Evolutionary conservation across 192 early-diverging fungal genomes (phyloP).

Genomic region (Backusella luteola): DNA sequence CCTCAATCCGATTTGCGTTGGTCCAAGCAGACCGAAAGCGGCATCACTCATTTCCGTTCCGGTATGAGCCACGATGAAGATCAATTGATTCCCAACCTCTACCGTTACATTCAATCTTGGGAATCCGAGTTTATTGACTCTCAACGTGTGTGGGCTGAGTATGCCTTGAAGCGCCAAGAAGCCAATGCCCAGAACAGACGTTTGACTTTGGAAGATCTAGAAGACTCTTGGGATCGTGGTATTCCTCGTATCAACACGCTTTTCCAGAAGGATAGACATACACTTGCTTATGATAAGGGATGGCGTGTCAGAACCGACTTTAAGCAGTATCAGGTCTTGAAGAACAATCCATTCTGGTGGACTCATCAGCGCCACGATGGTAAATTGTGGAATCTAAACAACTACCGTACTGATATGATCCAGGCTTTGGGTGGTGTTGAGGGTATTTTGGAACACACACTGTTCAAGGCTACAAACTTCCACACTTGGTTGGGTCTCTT

Average conservation of each 20-base stretch:
- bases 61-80: constrained; percentile 99
- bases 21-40: constrained; percentile 95
- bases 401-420: constrained; percentile 99
- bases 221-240: constrained; percentile 98
- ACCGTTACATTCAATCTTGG: constrained; percentile 98
- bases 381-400: constrained; percentile 77
- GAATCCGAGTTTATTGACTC: constrained; percentile 99
- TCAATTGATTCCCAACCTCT: constrained; percentile 95
- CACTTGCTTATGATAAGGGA: constrained; percentile 98
- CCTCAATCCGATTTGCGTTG: constrained; percentile 96
- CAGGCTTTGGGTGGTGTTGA: constrained; percentile 98
- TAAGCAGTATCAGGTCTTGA: constrained; percentile 96
- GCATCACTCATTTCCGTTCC: constrained; percentile 96
- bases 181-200: constrained; percentile 96
- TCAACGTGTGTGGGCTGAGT: constrained; percentile 99
- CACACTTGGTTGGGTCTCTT: constrained; percentile 98
- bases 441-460: constrained; percentile 96
- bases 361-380: constrained; percentile 59
- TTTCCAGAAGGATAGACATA: constrained; percentile 99
- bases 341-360: constrained; percentile 97
- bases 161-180: constrained; percentile 95
- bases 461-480: constrained; percentile 98
- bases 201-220: constrained; percentile 96
- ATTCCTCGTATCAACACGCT: constrained; percentile 98
- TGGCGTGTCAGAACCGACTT: constrained; percentile 97